Evolutionary conservation across 169 alveolate species (phyloP).

Genomic region (Plasmodium adleri): DNA sequence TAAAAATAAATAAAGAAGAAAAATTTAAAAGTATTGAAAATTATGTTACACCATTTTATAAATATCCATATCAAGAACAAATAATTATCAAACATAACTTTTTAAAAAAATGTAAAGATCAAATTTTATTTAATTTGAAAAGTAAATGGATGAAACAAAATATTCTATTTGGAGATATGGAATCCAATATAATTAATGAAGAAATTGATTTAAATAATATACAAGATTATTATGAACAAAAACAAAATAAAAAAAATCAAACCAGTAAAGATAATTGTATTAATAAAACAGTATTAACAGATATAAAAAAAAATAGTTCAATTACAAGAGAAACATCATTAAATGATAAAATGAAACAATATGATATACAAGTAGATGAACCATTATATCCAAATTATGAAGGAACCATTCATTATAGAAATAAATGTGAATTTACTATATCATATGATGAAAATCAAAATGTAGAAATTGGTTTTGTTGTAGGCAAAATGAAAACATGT

Average conservation of each 20-base stretch:
- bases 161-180: slow-evolving; percentile 40
- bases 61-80: slow-evolving; percentile 63
- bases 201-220: slow-evolving; percentile 3
- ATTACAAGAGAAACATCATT: slow-evolving; percentile 21
- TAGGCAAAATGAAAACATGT: slow-evolving; percentile 52
- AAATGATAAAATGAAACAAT: slow-evolving; percentile 47
- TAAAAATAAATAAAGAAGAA: slow-evolving; percentile 44
- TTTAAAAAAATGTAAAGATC: slow-evolving; percentile 70
- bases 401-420: slow-evolving; percentile 40
- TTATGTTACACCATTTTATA: slow-evolving; percentile 75
- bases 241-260: slow-evolving; percentile 25
- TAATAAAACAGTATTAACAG: slow-evolving; percentile 29
- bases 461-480: slow-evolving; percentile 76
- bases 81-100: slow-evolving; percentile 59
- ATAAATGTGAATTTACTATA: slow-evolving; percentile 76
- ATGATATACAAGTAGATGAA: slow-evolving; percentile 43
- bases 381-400: slow-evolving; percentile 55
- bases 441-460: slow-evolving; percentile 71
- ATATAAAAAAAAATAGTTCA: slow-evolving; percentile 3
- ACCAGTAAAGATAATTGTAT: slow-evolving; percentile 38
- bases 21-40: slow-evolving; percentile 63
- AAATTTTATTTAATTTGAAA: slow-evolving; percentile 51
- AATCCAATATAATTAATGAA: slow-evolving; percentile 8
- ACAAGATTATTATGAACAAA: neutral
- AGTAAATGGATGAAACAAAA: slow-evolving; percentile 59